Base-by-base conservation (phyloP, 2,329 filamentous ascomycete species). In the Immersiporthe knoxdaviesiana region DNA sequence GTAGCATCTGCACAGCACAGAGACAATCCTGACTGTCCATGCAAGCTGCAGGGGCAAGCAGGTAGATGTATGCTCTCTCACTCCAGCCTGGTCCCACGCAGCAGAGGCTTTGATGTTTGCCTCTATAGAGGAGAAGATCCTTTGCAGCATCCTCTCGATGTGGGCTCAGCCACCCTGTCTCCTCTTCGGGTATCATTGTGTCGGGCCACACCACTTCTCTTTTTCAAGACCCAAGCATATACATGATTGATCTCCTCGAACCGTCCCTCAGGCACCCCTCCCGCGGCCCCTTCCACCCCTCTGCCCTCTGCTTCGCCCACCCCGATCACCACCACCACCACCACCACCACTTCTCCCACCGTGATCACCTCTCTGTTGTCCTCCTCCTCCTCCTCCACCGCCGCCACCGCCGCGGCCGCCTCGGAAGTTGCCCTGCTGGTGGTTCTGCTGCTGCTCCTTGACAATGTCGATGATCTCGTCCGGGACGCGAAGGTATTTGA, bases 391-490 rank as follows among this genome's bases (percentile, higher is more conserved):
- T 21, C 81, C 60, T 6, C 41, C 41, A 18, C 41, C 81, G 64
- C 79, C 77, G 10, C 79, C 77, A 27, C 83, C 81, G 21, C 88
- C 85, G 71, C 87, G 85, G 54, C 91, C 90, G 62, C 91, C 90
- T 68, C 90, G 85, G 76, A 90, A 92, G 72, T 83, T 83, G 65
- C 84, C 80, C 69, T 83, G 84, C 68, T 83, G 84, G 76, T 93
- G 90, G 72, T 86, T 87, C 77, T 92, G 91, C 80, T 98, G 95
- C 78, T 96, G 92, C 74, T 98, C 95, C 84, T 94, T 97, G 32
- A 96, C 94, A 52, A 93, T 81, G 73, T 98, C 95, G 81, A 99
- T 92, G 72, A 99, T 97, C 80, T 98, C 95, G 81, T 99, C 95
- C 65, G 95, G 94, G 3, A 99, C 93, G 75, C 95, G 90, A 41